Evolutionary conservation across 495 filamentous ascomycete genomes (phyloP), one percentile per base, ranked within the genome.

Genomic region (Penicillium fimorum): DNA sequence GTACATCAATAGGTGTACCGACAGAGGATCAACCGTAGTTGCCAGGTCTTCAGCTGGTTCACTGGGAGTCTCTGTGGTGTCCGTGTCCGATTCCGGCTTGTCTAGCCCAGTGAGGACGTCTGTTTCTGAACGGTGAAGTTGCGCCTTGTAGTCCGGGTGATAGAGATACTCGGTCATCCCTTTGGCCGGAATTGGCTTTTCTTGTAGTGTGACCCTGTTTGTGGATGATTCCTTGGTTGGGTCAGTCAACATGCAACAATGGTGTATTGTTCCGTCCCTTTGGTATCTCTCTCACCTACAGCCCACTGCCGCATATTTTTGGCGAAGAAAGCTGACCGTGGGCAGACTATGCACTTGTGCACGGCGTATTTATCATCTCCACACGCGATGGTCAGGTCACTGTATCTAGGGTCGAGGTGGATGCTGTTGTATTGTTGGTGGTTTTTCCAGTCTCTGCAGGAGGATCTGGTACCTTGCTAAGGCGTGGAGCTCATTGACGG

Each of bases 161-260:
- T 66, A 66, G 17, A 66, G 29, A 46, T 66, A 63, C n/a, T 61
- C 53, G 7, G 61, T 20, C 61, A 63, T 40, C 27, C 52, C 33
- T n/a, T 58, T 33, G n/a, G 61, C 55, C 6, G 63, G 18, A 3
- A 24, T 11, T 17, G 63, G 63, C 3, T 64, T 38, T 47, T 63
- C 57, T 18, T 63, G 22, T 37, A 59, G 15, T 9, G 30, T 27
- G 12, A 63, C 33, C 37, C n/a, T 40, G 29, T 56, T 40, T 3
- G 51, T 57, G 24, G 17, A 55, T 15, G 63, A 45, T 38, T 60
- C 63, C 60, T 63, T 41, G 22, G 10, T 18, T 40, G 1, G 11
- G 4, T 25, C 5, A n/a, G 22, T 2, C 13, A 3, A 13, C 0
- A 11, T 29, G 20, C 12, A 2, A 0, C 24, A 22, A 22, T 25